phyloP scores from a whole-genome alignment of 2,329 filamentous ascomycete genomes.

The Trichoderma pleuroti region DNA sequence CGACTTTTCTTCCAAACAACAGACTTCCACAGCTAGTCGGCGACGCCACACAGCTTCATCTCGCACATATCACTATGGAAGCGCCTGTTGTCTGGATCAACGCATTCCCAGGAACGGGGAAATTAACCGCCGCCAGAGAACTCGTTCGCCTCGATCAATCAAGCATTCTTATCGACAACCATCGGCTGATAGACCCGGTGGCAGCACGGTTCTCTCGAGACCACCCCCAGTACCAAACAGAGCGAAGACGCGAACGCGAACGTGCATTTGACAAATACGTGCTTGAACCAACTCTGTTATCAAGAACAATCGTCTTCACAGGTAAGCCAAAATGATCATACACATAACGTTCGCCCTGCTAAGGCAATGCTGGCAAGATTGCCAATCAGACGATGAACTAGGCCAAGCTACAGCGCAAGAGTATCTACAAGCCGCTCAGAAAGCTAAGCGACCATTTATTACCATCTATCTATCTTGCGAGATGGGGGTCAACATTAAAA shows the following conservation, averaged over 20 bases:
- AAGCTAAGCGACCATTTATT: not conserved
- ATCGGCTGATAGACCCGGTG: not conserved
- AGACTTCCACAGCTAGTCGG: not conserved
- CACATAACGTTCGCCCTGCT: not conserved
- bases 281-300: not conserved
- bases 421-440: not conserved
- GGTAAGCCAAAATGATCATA: not conserved
- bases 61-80: not conserved
- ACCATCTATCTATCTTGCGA: not conserved
- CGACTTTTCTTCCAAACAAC: not conserved
- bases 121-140: not conserved
- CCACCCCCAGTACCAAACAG: not conserved
- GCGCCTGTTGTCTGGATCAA: not conserved
- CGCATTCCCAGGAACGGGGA: not conserved
- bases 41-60: not conserved
- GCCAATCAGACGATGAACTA: not conserved
- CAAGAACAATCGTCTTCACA: not conserved
- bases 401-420: not conserved
- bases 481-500: not conserved
- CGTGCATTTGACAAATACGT: not conserved
- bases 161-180: not conserved
- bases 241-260: not conserved
- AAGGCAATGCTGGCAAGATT: not conserved
- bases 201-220: not conserved
- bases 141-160: not conserved